A percentile compares a stretch with the other conserved stretches of the same genome.
Evolutionary conservation across 169 alveolate genomes (phyloP).

Genomic region (Cryptosporidium sp.): DNA sequence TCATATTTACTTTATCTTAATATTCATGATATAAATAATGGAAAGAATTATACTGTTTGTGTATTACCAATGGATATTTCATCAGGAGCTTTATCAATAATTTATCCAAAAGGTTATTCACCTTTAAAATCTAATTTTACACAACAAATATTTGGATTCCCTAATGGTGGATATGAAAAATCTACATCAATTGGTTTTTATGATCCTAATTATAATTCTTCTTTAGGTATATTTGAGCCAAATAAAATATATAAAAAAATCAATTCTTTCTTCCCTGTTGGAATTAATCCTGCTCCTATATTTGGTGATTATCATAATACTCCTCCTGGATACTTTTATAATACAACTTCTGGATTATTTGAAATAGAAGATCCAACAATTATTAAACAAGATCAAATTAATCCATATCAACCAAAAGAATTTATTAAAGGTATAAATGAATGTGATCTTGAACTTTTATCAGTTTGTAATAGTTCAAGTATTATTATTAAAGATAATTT

Average conservation of each 20-base stretch:
- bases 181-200: not conserved
- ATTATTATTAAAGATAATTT: not conserved
- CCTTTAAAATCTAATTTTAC: not conserved
- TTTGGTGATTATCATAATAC: conserved; percentile 6
- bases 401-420: conserved; percentile 14
- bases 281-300: conserved; percentile 16
- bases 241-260: not conserved
- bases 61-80: conserved; percentile 25
- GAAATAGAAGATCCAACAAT: not conserved
- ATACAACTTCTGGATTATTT: conserved; percentile 1
- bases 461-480: conserved; percentile 25
- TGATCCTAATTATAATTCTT: conserved; percentile 1
- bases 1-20: conserved; percentile 12
- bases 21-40: not conserved
- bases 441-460: conserved; percentile 8
- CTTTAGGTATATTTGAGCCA: conserved; percentile 6
- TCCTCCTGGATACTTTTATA: conserved; percentile 11
- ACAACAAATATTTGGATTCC: conserved; percentile 13
- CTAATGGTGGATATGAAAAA: conserved; percentile 19
- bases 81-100: not conserved
- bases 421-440: not conserved
- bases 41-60: conserved; percentile 10
- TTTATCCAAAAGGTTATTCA: conserved; percentile 6
- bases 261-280: conserved; percentile 13
- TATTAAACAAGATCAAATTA: not conserved